Conservation (phyloP, 306 rosid species). For the Mimosa pudica region DNA sequence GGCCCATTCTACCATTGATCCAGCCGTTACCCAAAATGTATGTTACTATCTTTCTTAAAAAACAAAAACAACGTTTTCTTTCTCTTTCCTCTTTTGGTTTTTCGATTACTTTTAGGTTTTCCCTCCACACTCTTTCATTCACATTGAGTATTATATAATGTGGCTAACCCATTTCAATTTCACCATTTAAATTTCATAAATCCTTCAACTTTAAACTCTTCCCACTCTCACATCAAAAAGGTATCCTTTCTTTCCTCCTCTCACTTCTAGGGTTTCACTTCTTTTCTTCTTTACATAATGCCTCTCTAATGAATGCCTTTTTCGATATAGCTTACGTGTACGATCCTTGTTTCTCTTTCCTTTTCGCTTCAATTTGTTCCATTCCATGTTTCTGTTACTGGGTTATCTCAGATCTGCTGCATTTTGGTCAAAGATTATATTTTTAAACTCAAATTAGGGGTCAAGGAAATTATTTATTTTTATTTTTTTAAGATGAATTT, state of each 20-base stretch:
- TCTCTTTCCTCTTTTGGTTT: not conserved
- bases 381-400: slow-evolving; percentile 4
- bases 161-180: not conserved
- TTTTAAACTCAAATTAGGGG: not conserved
- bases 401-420: slow-evolving; percentile 37
- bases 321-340: not conserved
- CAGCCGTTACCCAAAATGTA: too few species aligned
- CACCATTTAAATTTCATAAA: not conserved
- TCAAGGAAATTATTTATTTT: not conserved
- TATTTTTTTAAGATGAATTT: not conserved
- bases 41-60: not conserved
- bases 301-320: not conserved
- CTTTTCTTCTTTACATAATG: not conserved
- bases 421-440: not conserved
- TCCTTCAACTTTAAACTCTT: not conserved
- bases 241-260: slow-evolving; percentile 2
- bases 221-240: slow-evolving; percentile 9
- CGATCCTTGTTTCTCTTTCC: not conserved
- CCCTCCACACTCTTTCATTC: slow-evolving; percentile 44
- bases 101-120: slow-evolving; percentile 30
- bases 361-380: not conserved
- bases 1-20: too few species aligned
- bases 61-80: not conserved
- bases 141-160: not conserved
- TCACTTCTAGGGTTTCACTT: slow-evolving; percentile 21